Percentiles rank a stretch among this genome's conserved stretches.
phyloP scores from a whole-genome alignment of 768 basidiomycete species.

The Termitomyces eurrhizus region DNA sequence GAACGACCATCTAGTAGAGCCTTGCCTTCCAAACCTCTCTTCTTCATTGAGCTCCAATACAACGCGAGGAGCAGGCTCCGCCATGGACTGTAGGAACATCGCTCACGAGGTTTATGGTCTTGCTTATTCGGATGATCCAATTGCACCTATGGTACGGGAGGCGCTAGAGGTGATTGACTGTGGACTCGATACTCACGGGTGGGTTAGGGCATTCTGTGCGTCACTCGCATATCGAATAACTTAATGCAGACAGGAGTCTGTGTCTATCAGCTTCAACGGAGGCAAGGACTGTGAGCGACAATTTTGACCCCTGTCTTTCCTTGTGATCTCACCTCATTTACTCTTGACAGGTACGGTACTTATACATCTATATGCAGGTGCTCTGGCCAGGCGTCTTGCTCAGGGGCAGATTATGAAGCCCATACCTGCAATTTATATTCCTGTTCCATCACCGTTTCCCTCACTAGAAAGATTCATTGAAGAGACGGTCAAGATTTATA shows the following conservation, averaged over 20 bases:
- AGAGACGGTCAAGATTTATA: slow-evolving; percentile 55
- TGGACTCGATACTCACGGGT: slow-evolving; percentile 79
- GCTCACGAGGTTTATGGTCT: slow-evolving; percentile 59
- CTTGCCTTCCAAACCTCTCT: background rate
- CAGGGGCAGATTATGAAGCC: slow-evolving; percentile 34
- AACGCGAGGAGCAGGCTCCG: background rate
- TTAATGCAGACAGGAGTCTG: slow-evolving; percentile 50
- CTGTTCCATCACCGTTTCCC: slow-evolving; percentile 84
- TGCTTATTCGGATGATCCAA: slow-evolving; percentile 48
- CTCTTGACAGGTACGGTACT: slow-evolving; percentile 79
- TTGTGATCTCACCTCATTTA: slow-evolving; percentile 1
- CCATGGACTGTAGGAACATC: slow-evolving; percentile 49
- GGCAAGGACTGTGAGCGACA: slow-evolving; percentile 88
- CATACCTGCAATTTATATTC: slow-evolving; percentile 79
- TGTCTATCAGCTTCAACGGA: slow-evolving; percentile 95
- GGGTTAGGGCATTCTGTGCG: slow-evolving; percentile 31
- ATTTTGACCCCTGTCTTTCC: background rate
- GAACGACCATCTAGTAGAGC: background rate
- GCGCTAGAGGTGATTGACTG: slow-evolving; percentile 80
- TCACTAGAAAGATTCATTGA: slow-evolving; percentile 82
- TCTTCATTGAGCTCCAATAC: background rate
- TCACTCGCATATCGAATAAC: slow-evolving; percentile 14
- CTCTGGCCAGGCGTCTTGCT: slow-evolving; percentile 46
- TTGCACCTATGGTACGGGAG: slow-evolving; percentile 64
- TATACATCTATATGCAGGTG: slow-evolving; percentile 81